phyloP scores from a whole-genome alignment of 768 basidiomycete genomes.

The Basidioascus undulatus region DNA sequence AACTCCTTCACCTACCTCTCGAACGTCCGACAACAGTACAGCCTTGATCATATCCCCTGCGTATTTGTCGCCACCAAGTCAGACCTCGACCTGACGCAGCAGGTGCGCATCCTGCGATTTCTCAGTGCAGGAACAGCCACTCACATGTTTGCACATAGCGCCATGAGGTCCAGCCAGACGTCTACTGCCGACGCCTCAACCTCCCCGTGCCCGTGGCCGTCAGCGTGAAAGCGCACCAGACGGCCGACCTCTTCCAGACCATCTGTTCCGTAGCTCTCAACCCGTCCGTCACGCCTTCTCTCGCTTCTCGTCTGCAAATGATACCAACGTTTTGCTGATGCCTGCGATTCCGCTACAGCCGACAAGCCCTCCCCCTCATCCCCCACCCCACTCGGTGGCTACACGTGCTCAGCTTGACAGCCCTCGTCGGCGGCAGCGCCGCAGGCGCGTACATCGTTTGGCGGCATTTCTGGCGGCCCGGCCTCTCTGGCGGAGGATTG shows the following conservation, averaged over 20 bases:
- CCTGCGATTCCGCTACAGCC: too few relatives aligned
- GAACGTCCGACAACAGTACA: conserved; percentile 92
- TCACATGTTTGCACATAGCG: conserved; percentile 26
- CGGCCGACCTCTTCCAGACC: conserved; percentile 64
- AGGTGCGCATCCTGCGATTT: conserved; percentile 27
- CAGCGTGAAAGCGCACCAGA: conserved; percentile 63
- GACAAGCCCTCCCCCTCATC: too few relatives aligned
- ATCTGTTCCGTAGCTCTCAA: conserved; percentile 65
- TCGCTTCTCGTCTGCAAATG: too few relatives aligned
- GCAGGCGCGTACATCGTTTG: too few relatives aligned
- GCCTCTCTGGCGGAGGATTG: too few relatives aligned
- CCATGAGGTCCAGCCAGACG: conserved; percentile 95
- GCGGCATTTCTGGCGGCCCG: too few relatives aligned
- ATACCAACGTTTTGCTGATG: too few relatives aligned
- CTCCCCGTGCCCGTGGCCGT: conserved; percentile 90
- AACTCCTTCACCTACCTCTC: conserved; percentile 98
- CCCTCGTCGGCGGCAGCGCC: too few relatives aligned
- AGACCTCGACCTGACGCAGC: conserved; percentile 84
- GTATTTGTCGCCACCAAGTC: conserved; percentile 98
- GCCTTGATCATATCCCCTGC: conserved; percentile 77
- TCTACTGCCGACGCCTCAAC: conserved; percentile 69
- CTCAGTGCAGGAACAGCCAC: not conserved
- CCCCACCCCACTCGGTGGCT: too few relatives aligned
- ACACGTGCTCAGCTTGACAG: too few relatives aligned
- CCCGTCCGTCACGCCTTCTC: conserved; percentile 29